Base-by-base conservation (phyloP, 345 rosid species). In the Firmiana major region DNA sequence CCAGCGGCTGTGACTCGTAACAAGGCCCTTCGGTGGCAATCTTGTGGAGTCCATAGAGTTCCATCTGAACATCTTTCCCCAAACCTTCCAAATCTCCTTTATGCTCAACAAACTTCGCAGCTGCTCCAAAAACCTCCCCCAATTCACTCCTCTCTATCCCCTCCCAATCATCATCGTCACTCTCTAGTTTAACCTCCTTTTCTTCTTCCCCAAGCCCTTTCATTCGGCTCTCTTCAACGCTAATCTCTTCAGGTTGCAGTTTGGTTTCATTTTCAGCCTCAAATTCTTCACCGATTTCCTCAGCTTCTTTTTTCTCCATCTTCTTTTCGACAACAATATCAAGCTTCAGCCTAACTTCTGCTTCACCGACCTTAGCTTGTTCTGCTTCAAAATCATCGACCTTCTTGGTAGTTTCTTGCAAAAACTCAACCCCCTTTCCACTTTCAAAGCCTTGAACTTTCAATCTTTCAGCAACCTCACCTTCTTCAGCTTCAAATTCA, bases 11-110 rank as follows among this genome's bases (percentile, higher is more conserved):
- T 26, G 93, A 64, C 77, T 89, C 94, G 65, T 80, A 87, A 86
- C 99, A 96, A 66, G 99, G 86, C 58, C 99, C 99, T 81, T 91
- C 93, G 1, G 97, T 93, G 31, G 97, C 99, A 72, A 94, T 82
- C 87, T 92, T 96, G 87, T 91, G 95, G 21, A 94, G 92, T 48
- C 92, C 98, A 74, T 89, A 90, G 74, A 94, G 76, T 54, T 89
- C 88, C 92, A 92, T 83, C 80, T 78, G 83, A 74, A 81, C 81
- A 57, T 91, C 95, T 55, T 75, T 82, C 64, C 85, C 84, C 19
- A 76, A 34, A 62, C 79, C 83, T 75, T 77, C 88, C 4, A 22
- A 79, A 28, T 81, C 82, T 43, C 86, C 89, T 6, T 82, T 80
- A 60, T 63, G 83, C 75, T 83, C 90, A 76, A 88, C 79, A 51